These are phyloP conservation scores for Linum lewisii DNA, from an alignment of 345 rosid species.

Conservation along the genomic window DNA sequence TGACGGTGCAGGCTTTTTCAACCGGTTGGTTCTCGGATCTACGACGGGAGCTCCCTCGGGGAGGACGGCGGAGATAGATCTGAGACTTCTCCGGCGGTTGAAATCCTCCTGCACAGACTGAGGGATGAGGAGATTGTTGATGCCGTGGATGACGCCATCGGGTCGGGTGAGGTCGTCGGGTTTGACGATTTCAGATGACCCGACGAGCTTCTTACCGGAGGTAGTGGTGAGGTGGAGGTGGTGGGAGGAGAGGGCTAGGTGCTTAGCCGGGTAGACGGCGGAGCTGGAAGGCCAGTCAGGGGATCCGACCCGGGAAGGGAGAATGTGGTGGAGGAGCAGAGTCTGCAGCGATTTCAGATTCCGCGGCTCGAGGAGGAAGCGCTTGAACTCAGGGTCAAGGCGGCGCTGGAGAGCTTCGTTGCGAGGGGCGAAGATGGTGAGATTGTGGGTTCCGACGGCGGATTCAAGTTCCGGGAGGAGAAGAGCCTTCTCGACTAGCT, in stretches of 20 bases:
- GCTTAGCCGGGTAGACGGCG: slow-evolving; percentile 19
- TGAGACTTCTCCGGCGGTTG: slow-evolving; percentile 48
- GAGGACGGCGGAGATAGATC: slow-evolving; percentile 50
- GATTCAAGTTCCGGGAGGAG: slow-evolving; percentile 81
- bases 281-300: slow-evolving; percentile 39
- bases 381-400: slow-evolving; percentile 80
- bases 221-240: slow-evolving; percentile 35
- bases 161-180: slow-evolving; percentile 48
- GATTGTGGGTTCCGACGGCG: slow-evolving; percentile 70
- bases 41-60: slow-evolving; percentile 72
- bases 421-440: slow-evolving; percentile 87
- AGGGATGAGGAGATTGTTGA: slow-evolving; percentile 46
- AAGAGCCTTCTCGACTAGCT: slow-evolving; percentile 81
- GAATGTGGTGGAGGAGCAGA: slow-evolving; percentile 65
- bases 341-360: slow-evolving; percentile 73
- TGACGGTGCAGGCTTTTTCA: slow-evolving; percentile 47
- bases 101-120: slow-evolving; percentile 60
- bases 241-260: slow-evolving; percentile 40
- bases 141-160: slow-evolving; percentile 73
- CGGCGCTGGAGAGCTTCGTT: slow-evolving; percentile 82
- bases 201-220: slow-evolving; percentile 33
- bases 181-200: slow-evolving; percentile 30
- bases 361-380: slow-evolving; percentile 85
- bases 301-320: slow-evolving; percentile 47
- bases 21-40: slow-evolving; percentile 57